Evolutionary conservation across 192 early-diverging fungal species (phyloP), one percentile per base, ranked within the genome.

Genomic region (Lobosporangium transversale): DNA sequence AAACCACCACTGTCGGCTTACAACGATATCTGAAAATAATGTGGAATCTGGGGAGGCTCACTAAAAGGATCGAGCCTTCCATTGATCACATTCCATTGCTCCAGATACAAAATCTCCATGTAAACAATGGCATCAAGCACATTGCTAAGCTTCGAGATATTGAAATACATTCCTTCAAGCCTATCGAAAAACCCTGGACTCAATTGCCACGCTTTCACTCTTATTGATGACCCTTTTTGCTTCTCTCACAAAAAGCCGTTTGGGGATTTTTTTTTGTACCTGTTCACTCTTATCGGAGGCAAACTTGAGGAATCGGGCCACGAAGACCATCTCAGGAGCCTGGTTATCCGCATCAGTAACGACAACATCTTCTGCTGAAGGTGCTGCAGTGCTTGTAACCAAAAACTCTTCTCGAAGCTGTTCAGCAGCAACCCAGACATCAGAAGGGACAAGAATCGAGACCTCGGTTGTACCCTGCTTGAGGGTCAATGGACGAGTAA

Each of bases 351-450:
- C 81, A 54, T 58, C 82, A 49, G 71, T 74, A 10, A 75, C 47
- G 40, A 81, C 86, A 14, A 79, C 76, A 1, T 71, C 60, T 30
- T 70, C 68, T 18, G 62, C 55, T 42, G 83, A 58, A 12, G 51
- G 32, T 29, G 63, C 29, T 14, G 85, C 44, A 65, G 73, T 76
- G 18, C 32, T 31, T 23, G 73, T 62, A 37, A 76, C 51, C 58
- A 65, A 35, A 70, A 94, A 91, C 79, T 89, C 85, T 74, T 96
- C 94, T 35, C 90, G 86, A 62, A 95, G 78, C 57, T 90, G 89
- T 79, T 97, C 95, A 59, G 95, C 95, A 27, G 89, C 86, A 2
- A 92, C 91, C 95, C 95, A 97, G 64, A 93, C 88, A 78, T 90
- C 85, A 53, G 90, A 85, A 64, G 94, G 93, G 23, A 97, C 87